Evolutionary conservation across 164 flowering plant species (phyloP), one percentile per base, ranked within the genome.

Genomic region (Nymphaea colorata): DNA sequence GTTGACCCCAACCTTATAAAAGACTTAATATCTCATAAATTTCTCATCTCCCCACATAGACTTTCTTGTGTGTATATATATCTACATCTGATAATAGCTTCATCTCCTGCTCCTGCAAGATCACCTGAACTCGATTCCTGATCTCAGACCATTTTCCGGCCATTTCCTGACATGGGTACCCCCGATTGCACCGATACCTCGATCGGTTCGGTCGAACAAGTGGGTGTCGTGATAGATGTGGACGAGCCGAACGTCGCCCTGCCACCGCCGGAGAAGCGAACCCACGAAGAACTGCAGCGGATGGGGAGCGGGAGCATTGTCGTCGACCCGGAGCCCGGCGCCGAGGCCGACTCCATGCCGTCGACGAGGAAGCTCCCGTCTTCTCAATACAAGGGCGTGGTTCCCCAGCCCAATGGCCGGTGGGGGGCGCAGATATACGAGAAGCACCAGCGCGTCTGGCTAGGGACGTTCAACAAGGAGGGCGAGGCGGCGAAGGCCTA

Each of bases 371-470:
- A 92, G 72, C 92, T 92, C 14, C 94, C 94, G 2, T 89, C 93
- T 0, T 93, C 98, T 12, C 82, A 78, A 42, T 93, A 78, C 87
- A 93, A 93, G 64, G 98, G 98, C 3, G 98, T 93, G 0, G 98
- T 93, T 4, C 98, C 98, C 0, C 98, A 93, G 69, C 97, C 98
- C 0, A 93, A 93, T 69, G 98, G 98, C 18, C 84, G 97, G 0
- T 93, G 98, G 98, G 98, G 98, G 0, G 91, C 98, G 0, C 98
- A 93, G 76, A 90, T 93, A 65, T 93, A 93, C 77, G 98, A 90
- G 87, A 93, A 89, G 72, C 98, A 93, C 80, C 98, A 90, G 74
- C 78, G 98, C 5, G 97, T 93, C 2, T 93, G 98, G 98, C 74
- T 93, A 4, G 98, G 98, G 0, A 93, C 98, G 1, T 93, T 93